These are phyloP conservation scores for Aegilops bicornis DNA, from an alignment of 176 grass and related monocot species.

Conservation along the genomic window DNA sequence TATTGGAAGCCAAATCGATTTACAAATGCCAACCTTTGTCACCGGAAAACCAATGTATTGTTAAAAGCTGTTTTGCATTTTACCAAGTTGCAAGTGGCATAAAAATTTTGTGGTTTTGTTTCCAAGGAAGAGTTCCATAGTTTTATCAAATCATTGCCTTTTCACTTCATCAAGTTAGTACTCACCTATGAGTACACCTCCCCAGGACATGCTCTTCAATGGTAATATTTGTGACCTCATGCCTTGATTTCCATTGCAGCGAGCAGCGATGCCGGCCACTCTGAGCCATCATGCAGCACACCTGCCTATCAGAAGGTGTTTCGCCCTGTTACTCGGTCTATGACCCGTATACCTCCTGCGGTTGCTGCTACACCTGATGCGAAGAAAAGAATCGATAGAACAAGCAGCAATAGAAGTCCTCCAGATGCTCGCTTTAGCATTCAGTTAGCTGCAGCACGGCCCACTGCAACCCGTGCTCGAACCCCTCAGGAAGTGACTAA, in stretches of 20 bases:
- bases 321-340: slow-evolving; percentile 58
- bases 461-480: slow-evolving; percentile 26
- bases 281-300: slow-evolving; percentile 39
- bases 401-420: slow-evolving; percentile 10
- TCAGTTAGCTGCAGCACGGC: slow-evolving; percentile 22
- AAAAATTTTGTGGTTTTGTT: not conserved
- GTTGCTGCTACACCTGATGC: slow-evolving; percentile 5
- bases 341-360: slow-evolving; percentile 28
- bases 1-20: not conserved
- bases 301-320: slow-evolving; percentile 15
- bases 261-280: slow-evolving; percentile 22
- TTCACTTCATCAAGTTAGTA: slow-evolving; percentile 6
- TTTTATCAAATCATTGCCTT: not conserved
- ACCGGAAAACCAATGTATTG: not conserved
- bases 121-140: not conserved
- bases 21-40: slow-evolving; percentile 4
- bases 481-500: slow-evolving; percentile 32
- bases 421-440: slow-evolving; percentile 36
- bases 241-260: slow-evolving; percentile 36
- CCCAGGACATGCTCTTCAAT: not conserved
- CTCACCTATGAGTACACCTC: not conserved
- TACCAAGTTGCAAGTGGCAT: not conserved
- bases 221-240: slow-evolving; percentile 9
- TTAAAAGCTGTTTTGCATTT: not conserved
- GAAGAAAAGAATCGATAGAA: slow-evolving; percentile 36